Evolutionary conservation across 768 basidiomycete species (phyloP), one percentile per base, ranked within the genome.

Genomic region (Russula olivacea): DNA sequence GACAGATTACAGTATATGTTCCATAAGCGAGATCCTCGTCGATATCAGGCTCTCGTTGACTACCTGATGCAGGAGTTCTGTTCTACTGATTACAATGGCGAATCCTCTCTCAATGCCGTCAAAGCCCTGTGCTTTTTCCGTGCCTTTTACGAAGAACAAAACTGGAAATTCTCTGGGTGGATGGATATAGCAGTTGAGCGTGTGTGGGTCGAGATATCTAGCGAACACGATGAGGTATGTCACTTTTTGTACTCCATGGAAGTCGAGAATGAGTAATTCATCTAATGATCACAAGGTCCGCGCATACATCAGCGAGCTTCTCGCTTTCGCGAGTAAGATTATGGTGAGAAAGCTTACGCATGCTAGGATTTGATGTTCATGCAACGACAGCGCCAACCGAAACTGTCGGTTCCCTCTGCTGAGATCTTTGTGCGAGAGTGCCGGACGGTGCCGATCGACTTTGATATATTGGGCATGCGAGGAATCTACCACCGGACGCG

Each of bases 151-250:
- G 83, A 89, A 69, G 85, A 85, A 60, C 77, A 92, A 5, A 85
- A 85, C 17, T 87, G 91, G 79, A 90, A 91, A 67, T 95, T 93
- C 70, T 74, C 80, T 9, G 80, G 89, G 1, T 95, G 93, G 93
- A 76, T 81, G 8, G 83, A 90, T 59, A 79, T 83, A 38, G 81
- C 84, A 15, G 75, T 91, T 30, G 78, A 82, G 19, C 78, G 84
- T 17, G 86, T 83, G 56, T 93, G 91, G 87, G 73, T 75, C 1
- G 85, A 89, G 66, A 79, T 93, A 64, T 73, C 78, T 51, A 84
- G 85, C 63, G 89, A 91, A 69, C 91, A 93, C 68, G 90, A 91
- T 61, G 89, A 92, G 70, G 89, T 86, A 65, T 64, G 78, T 74
- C 47, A 34, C 38, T 41, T 55, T 63, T 47, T 41, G 51, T 55